Base-by-base conservation (phyloP, 1,284 basidiomycete species). In the Porogramme epimiltina region DNA sequence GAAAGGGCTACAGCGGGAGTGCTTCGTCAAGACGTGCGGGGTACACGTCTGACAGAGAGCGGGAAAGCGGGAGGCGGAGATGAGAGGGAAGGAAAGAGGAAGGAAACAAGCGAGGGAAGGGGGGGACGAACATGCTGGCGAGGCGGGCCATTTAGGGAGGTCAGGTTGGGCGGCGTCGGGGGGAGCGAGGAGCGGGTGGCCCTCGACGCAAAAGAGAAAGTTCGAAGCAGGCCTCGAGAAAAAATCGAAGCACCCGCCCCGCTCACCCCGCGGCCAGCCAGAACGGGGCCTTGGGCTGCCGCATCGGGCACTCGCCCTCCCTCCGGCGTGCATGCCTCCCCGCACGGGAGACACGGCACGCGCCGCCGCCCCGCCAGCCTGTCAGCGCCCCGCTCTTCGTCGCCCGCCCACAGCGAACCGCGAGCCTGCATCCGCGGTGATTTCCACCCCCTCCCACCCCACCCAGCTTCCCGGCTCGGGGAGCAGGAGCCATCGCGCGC, bases 1-100 rank as follows among this genome's bases (percentile, higher is more conserved):
- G n/a, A n/a, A n/a, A n/a, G n/a, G n/a, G n/a, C n/a, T n/a, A n/a
- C n/a, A n/a, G n/a, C n/a, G n/a, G n/a, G n/a, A n/a, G n/a, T n/a
- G n/a, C n/a, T n/a, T n/a, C n/a, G n/a, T n/a, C n/a, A n/a, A n/a
- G n/a, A n/a, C n/a, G n/a, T n/a, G n/a, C n/a, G n/a, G n/a, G n/a
- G n/a, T n/a, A n/a, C n/a, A n/a, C 40, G 28, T 22, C 28, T 28
- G 37, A 44, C 36, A 42, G 48, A 55, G 51, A 45, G 28, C 50
- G 47, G 46, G 23, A 34, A 38, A 26, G 28, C 31, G 42, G 23
- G 40, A 31, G 42, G 28, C 39, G 42, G 44, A 44, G 45, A 34
- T 37, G 50, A 19, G 45, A n/a, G 41, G 38, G 18, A 15, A 39
- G 41, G 20, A 33, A 44, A 45, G 49, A 33, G 47, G 38, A 41